Conservation (phyloP, 2,329 filamentous ascomycete species). For the Intubia oerlemansii region DNA sequence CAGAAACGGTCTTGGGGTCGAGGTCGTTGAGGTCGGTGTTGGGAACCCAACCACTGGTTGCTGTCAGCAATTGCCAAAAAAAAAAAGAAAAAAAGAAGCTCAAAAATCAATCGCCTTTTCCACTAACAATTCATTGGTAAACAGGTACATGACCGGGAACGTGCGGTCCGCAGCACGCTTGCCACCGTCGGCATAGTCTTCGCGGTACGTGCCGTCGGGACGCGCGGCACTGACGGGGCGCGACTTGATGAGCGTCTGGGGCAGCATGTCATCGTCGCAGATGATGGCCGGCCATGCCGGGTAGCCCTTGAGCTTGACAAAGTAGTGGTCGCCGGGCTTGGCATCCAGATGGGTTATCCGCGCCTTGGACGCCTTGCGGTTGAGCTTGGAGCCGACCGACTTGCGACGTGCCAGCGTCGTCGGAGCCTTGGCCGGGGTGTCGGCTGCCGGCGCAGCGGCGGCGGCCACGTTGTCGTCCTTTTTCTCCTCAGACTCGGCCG, state of each 20-base stretch:
- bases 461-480: no score
- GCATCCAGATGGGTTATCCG: conserved; percentile 56
- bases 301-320: conserved; percentile 86
- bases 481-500: conserved; percentile 8
- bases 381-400: conserved; percentile 60
- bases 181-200: conserved; percentile 71
- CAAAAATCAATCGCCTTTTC: no score
- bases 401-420: conserved; percentile 43
- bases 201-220: conserved; percentile 67
- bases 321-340: conserved; percentile 76
- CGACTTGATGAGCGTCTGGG: conserved; percentile 49
- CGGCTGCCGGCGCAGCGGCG: conserved; percentile 14
- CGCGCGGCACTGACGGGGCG: conserved; percentile 71
- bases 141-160: conserved; percentile 87
- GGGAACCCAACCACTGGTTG: conserved; percentile 63
- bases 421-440: conserved; percentile 11
- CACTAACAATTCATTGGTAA: conserved; percentile 92
- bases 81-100: conserved; percentile 3
- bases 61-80: background rate
- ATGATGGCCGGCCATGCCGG: conserved; percentile 89
- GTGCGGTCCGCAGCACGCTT: conserved; percentile 70
- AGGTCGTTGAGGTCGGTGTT: conserved; percentile 69
- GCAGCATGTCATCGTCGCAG: conserved; percentile 87
- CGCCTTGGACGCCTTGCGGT: conserved; percentile 61
- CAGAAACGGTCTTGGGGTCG: conserved; percentile 47